Evolutionary conservation across 768 basidiomycete species (phyloP).

Genomic region (Calvatia gigantea): DNA sequence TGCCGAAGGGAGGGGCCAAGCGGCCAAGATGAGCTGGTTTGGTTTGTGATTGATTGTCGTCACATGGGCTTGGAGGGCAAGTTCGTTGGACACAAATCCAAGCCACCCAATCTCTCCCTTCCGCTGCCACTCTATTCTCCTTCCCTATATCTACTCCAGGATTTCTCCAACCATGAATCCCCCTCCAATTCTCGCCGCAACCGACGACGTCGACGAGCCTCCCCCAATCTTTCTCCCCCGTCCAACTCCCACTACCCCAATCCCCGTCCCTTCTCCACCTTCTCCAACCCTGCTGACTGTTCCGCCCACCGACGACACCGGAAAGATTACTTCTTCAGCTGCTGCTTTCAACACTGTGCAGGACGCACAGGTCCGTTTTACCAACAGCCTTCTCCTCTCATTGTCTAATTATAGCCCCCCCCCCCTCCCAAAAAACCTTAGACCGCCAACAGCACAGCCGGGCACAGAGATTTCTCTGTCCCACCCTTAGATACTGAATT

Average conservation of each 20-base stretch:
- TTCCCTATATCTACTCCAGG: conserved; percentile 21
- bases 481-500: conserved; percentile 3
- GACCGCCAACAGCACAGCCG: not conserved
- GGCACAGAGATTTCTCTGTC: conserved; percentile 10
- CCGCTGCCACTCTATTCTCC: conserved; percentile 13
- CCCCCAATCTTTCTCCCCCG: not conserved
- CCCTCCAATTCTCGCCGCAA: conserved; percentile 4
- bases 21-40: not conserved
- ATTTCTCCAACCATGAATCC: conserved; percentile 2
- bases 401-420: conserved; percentile 12
- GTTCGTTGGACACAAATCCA: conserved; percentile 1
- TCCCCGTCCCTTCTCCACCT: not conserved
- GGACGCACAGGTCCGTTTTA: not conserved
- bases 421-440: conserved; percentile 7
- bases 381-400: conserved; percentile 8
- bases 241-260: not conserved
- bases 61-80: conserved; percentile 5
- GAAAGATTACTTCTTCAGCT: not conserved
- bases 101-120: conserved; percentile 7
- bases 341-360: not conserved
- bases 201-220: conserved; percentile 11
- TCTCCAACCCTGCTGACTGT: conserved; percentile 12
- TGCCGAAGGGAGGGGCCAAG: conserved; percentile 5
- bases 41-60: conserved; percentile 12
- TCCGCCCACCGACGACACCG: not conserved